Conservation (phyloP, 441 rosid genomes). For the Aleurites moluccanus region DNA sequence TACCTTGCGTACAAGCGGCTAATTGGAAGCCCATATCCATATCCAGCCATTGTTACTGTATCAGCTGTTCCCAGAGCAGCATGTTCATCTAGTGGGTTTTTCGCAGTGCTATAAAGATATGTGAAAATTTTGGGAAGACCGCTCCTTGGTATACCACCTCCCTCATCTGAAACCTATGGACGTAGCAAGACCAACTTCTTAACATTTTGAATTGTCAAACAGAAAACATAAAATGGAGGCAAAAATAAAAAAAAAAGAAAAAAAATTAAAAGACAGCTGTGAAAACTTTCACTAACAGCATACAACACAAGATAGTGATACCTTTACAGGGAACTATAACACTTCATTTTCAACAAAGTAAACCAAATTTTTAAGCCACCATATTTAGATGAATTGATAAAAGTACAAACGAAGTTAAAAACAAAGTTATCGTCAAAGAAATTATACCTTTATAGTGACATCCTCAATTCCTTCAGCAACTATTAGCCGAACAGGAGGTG, state of each 20-base stretch:
- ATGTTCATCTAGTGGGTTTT: slow-evolving; percentile 72
- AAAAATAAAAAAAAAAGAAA: neutral
- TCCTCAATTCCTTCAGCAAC: slow-evolving; percentile 97
- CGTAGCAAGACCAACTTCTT: slow-evolving; percentile 22
- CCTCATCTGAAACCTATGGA: slow-evolving; percentile 84
- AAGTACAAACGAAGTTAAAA: neutral
- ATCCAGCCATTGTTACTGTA: slow-evolving; percentile 88
- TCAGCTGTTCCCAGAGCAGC: slow-evolving; percentile 63
- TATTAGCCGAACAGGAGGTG: slow-evolving; percentile 76
- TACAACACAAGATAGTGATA: neutral
- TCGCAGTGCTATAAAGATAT: slow-evolving; percentile 91
- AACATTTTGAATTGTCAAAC: slow-evolving; percentile 6
- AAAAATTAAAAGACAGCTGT: neutral
- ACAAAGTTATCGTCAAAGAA: neutral
- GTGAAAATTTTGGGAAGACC: slow-evolving; percentile 97
- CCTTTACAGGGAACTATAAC: slow-evolving; percentile 54
- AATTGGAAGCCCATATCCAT: slow-evolving; percentile 90
- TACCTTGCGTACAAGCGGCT: slow-evolving; percentile 92
- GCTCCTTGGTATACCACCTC: slow-evolving; percentile 95
- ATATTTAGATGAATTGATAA: neutral
- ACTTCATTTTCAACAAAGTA: neutral
- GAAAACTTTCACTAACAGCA: neutral
- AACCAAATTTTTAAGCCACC: neutral
- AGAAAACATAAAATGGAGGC: neutral
- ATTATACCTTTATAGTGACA: slow-evolving; percentile 79